Base-by-base conservation (phyloP, 768 basidiomycete species). In the Polyporus arcularius region DNA sequence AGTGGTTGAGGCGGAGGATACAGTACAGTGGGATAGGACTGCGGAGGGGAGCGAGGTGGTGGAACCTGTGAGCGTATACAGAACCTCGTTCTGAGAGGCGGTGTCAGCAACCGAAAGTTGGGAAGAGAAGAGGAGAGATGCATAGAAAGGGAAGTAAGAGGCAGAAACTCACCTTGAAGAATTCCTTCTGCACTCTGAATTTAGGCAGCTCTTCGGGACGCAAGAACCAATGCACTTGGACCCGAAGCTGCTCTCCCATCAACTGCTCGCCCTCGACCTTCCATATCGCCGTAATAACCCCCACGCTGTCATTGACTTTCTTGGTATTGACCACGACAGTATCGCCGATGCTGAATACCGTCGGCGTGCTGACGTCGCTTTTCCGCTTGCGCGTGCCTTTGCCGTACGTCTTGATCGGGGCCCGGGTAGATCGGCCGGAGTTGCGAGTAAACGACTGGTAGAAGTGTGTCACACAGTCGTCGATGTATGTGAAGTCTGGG, bases 161-260 rank as follows among this genome's bases (percentile, higher is more conserved):
- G 21, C 21, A 26, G 21, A 26, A 26, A 26, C 21, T 26, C 21
- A 26, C 21, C 21, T 26, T 26, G 21, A 26, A 66, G 70, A 86
- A 81, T 18, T 84, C 82, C 45, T 88, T 79, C 63, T 82, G 82
- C 1, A 83, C 84, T 18, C 89, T 79, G 55, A 85, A 74, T 31
- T 74, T 73, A 7, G 89, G 80, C 61, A 92, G 74, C 69, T 92
- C 85, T 0, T 75, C 73, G 1, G 88, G 89, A 32, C 84, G 74
- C 62, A 89, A 73, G 66, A 92, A 92, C 90, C 89, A 93, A 65
- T 91, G 90, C 30, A 92, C 73, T 30, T 82, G 79, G 30, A 89
- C 72, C 59, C 82, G 78, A 78, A 86, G 84, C 2, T 67, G 67
- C 43, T 74, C 71, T n/a, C 68, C 68, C 46, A 75, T 71, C 35